Conservation (phyloP, 108 stramenopile species). For the Cyclotella kingstonii region DNA sequence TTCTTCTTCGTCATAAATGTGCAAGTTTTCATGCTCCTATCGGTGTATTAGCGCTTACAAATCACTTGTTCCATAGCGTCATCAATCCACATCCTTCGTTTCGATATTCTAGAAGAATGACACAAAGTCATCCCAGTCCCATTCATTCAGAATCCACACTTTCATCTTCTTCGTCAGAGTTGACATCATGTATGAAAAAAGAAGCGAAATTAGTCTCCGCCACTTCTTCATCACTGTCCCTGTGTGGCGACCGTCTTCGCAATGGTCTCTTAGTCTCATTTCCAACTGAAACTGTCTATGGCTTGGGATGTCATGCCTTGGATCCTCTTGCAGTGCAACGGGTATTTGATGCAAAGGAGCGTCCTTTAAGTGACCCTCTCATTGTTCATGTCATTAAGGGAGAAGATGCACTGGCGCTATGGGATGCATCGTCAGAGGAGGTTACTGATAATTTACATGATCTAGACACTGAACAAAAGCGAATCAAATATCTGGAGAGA, state of each 20-base stretch:
- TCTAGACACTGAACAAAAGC: conserved; percentile 3
- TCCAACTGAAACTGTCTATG: conserved; percentile 99
- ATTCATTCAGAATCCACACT: neutral
- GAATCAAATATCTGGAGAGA: conserved; percentile 32
- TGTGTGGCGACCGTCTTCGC: conserved; percentile 68
- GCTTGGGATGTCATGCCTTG: conserved; percentile 96
- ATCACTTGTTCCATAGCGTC: neutral
- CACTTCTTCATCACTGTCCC: conserved; percentile 38
- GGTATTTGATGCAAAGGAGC: conserved; percentile 93
- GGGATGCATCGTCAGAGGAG: conserved; percentile 50
- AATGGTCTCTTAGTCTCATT: conserved; percentile 79
- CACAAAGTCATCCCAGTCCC: neutral
- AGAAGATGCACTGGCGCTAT: conserved; percentile 66
- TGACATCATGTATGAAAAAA: conserved; percentile 7
- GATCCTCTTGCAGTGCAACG: conserved; percentile 74
- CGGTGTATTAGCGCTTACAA: neutral
- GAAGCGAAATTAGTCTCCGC: conserved; percentile 35
- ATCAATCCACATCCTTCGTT: neutral
- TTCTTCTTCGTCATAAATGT: neutral
- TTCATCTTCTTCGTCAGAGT: neutral
- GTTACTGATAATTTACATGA: neutral
- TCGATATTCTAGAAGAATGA: neutral
- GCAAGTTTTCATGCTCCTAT: neutral
- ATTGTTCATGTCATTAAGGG: conserved; percentile 88
- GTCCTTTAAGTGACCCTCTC: conserved; percentile 94